Evolutionary conservation across 257 asterid species (phyloP).

Genomic region (Penstemon eatonii): DNA sequence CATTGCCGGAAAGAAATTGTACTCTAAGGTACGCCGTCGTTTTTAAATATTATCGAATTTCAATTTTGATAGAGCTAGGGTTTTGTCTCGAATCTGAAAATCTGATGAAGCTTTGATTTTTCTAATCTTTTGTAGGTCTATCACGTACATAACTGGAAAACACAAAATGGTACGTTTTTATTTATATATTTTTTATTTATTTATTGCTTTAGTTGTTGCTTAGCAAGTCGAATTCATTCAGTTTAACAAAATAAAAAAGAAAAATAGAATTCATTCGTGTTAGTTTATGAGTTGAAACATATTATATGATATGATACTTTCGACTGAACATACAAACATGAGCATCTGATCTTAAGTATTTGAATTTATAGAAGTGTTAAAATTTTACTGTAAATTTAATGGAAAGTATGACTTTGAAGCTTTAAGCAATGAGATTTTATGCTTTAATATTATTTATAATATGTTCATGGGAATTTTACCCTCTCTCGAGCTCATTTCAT

Average conservation of each 20-base stretch:
- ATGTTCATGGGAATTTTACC: neutral
- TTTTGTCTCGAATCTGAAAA: constrained; percentile 21
- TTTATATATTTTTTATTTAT: neutral
- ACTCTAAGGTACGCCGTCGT: constrained; percentile 28
- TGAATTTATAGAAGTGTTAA: constrained; percentile 5
- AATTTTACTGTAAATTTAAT: neutral
- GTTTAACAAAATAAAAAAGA: no score
- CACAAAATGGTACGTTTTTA: constrained; percentile 47
- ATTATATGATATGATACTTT: neutral
- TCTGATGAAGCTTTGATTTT: constrained; percentile 18
- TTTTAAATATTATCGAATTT: neutral
- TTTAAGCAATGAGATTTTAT: neutral
- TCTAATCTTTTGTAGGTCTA: constrained; percentile 30
- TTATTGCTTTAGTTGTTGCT: neutral
- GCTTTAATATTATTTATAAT: neutral
- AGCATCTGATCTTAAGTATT: neutral
- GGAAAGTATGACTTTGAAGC: neutral
- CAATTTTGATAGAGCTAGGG: constrained; percentile 1
- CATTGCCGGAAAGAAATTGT: constrained; percentile 35
- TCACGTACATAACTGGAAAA: constrained; percentile 34
- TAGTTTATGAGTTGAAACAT: constrained; percentile 4
- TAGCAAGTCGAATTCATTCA: no score
- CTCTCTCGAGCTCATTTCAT: neutral
- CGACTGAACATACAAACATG: neutral
- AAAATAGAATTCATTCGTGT: neutral